A percentile compares a stretch with the other conserved stretches of the same genome.
phyloP scores from a whole-genome alignment of 257 asterid genomes.

The Avicennia marina region DNA sequence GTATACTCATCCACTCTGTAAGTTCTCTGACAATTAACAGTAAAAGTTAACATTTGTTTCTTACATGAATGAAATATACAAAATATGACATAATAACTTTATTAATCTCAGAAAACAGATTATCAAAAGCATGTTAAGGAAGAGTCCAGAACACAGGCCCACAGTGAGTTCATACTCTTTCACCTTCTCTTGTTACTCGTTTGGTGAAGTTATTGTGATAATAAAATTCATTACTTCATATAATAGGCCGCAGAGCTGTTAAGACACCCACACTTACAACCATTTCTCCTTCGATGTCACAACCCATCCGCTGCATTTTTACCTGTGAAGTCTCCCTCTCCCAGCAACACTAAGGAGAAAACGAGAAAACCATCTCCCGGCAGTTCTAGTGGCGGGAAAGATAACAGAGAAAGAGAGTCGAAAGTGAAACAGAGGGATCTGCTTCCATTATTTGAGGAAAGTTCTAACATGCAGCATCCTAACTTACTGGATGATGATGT shows the following conservation, averaged over 20 bases:
- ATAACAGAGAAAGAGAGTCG: slow-evolving; percentile 29
- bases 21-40: slow-evolving; percentile 21
- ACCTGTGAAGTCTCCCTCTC: slow-evolving; percentile 91
- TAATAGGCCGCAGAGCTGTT: slow-evolving; percentile 82
- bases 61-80: not conserved
- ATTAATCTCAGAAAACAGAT: slow-evolving; percentile 72
- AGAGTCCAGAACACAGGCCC: slow-evolving; percentile 87
- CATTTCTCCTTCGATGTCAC: slow-evolving; percentile 72
- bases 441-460: slow-evolving; percentile 58
- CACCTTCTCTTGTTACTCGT: not conserved
- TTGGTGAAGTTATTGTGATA: not conserved
- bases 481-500: slow-evolving; percentile 28
- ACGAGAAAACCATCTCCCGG: slow-evolving; percentile 44
- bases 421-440: slow-evolving; percentile 42
- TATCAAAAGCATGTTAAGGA: slow-evolving; percentile 88
- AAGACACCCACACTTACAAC: slow-evolving; percentile 84
- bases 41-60: no score
- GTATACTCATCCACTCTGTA: slow-evolving; percentile 81
- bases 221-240: not conserved
- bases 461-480: slow-evolving; percentile 28
- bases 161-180: slow-evolving; percentile 43
- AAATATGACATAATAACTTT: not conserved
- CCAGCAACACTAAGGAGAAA: slow-evolving; percentile 52
- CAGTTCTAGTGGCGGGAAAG: slow-evolving; percentile 41
- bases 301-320: slow-evolving; percentile 70